phyloP scores from a whole-genome alignment of 2,329 filamentous ascomycete species.

The Claviceps sorghi region DNA sequence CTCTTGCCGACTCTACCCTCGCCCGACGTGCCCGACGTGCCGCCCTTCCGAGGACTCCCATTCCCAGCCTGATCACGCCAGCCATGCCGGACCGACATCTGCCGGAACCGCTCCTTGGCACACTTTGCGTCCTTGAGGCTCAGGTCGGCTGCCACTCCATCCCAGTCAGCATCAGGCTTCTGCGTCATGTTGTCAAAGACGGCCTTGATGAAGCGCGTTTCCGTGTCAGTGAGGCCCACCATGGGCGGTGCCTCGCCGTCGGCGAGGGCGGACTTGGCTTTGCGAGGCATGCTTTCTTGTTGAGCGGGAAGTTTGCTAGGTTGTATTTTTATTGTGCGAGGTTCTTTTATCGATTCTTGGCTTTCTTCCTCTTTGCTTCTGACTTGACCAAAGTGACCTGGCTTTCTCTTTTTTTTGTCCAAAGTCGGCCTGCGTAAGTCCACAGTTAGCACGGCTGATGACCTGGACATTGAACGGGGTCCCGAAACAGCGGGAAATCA shows the following conservation, averaged over 20 bases:
- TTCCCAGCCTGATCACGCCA: conserved; percentile 18
- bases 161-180: conserved; percentile 27
- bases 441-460: no score
- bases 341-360: neutral
- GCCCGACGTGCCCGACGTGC: conserved; percentile 7
- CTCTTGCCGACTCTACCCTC: conserved; percentile 20
- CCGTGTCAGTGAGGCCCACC: conserved; percentile 18
- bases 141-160: conserved; percentile 20
- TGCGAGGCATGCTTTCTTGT: conserved; percentile 3
- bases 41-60: conserved; percentile 16
- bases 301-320: neutral
- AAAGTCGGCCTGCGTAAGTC: no score
- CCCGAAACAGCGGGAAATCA: no score
- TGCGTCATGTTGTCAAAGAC: conserved; percentile 27
- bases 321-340: no score
- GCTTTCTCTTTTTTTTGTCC: neutral
- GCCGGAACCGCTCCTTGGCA: conserved; percentile 26
- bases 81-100: conserved; percentile 25
- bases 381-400: no score
- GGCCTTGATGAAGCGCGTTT: conserved; percentile 25
- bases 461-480: no score
- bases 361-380: neutral
- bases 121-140: conserved; percentile 27
- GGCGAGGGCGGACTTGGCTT: neutral
- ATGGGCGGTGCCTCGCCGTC: conserved; percentile 7